Percentiles rank a stretch among this genome's conserved stretches.
These are phyloP conservation scores for Recurvomyces mirabilis DNA, from an alignment of 495 filamentous ascomycete genomes.

Conservation along the genomic window DNA sequence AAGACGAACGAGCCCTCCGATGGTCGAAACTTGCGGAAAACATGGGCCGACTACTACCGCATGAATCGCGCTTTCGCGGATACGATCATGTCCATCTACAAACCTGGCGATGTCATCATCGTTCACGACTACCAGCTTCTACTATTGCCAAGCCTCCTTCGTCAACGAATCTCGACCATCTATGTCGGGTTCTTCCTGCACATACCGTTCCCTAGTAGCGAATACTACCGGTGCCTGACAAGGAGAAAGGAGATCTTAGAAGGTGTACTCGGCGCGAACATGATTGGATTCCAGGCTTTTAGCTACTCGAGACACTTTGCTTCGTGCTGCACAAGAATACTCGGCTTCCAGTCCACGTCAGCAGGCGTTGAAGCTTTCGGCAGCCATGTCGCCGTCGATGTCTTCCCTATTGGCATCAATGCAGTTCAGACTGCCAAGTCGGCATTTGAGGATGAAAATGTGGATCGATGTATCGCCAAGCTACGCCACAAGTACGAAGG, in stretches of 20 bases:
- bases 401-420: conserved; percentile 86
- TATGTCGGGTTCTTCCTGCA: conserved; percentile 89
- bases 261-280: conserved; percentile 76
- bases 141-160: conserved; percentile 70
- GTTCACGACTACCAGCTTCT: conserved; percentile 89
- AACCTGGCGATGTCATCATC: conserved; percentile 79
- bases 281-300: conserved; percentile 87
- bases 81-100: conserved; percentile 71
- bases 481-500: conserved; percentile 64
- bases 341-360: conserved; percentile 70
- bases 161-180: conserved; percentile 69
- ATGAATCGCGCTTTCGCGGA: conserved; percentile 84
- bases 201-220: conserved; percentile 85
- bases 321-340: conserved; percentile 78
- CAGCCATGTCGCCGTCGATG: conserved; percentile 73
- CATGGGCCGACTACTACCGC: conserved; percentile 81
- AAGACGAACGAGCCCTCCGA: conserved; percentile 81
- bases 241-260: conserved; percentile 78
- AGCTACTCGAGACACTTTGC: conserved; percentile 87
- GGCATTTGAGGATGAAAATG: conserved; percentile 55
- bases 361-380: conserved; percentile 82
- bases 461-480: conserved; percentile 51
- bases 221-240: conserved; percentile 77
- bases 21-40: conserved; percentile 62
- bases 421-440: conserved; percentile 55